Evolutionary conservation across 148 eudicot genomes (phyloP), one percentile per base, ranked within the genome.

Genomic region (Nepenthes mirabilis): DNA sequence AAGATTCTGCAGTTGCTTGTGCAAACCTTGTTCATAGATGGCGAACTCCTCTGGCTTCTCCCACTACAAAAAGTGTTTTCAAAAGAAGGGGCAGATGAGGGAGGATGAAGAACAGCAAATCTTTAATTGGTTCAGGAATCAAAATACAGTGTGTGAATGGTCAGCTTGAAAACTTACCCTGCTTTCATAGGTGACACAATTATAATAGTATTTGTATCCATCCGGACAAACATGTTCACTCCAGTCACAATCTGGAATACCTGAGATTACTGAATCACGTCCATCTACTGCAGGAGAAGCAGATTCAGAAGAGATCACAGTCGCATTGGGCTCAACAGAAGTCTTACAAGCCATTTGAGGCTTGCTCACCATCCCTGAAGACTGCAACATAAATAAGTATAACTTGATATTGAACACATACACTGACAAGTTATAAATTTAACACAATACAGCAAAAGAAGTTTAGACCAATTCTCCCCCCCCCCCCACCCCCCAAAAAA

Each of bases 191-290:
- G 95, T 83, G 36, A 64, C 75, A 68, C 95, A 77, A 64, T 93
- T 93, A 57, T 72, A 88, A 59, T 86, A 88, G 60, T 93, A 93
- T 49, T 70, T 70, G 74, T 73, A 51, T 67, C 96, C 91, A 74
- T 93, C 98, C 35, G 98, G 98, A 72, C 95, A 83, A 36, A 81
- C 80, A 69, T 93, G 96, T 61, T 88, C 91, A 67, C 96, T 88
- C 98, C 96, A 88, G 56, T 93, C 91, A 74, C 95, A 85, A 11
- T 82, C 85, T 43, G 64, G 37, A 49, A 62, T 37, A 61, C 77
- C 78, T 58, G 57, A 70, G 34, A 52, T 61, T 9, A 70, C 48
- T 5, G 48, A 60, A 57, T 51, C 70, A 62, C 57, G 71, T 47
- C 14, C 49, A 63, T 64, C 59, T 35, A 58, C 43, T 58, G 64